phyloP scores from a whole-genome alignment of 345 rosid genomes.

The Dimocarpus longan region DNA sequence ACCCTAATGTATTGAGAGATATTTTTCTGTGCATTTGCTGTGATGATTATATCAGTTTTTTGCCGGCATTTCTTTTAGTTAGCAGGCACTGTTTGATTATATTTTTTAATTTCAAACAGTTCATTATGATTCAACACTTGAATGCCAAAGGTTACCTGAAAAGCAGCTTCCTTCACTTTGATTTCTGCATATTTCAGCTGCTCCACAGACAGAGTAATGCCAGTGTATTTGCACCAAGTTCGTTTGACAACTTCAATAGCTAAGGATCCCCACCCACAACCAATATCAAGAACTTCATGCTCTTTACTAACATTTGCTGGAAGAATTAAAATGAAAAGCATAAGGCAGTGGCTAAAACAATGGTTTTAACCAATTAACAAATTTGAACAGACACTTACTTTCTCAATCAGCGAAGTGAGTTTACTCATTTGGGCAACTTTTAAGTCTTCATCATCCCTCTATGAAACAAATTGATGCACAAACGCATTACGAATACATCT shows the following conservation, averaged over 20 bases:
- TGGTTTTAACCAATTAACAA: background rate
- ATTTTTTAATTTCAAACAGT: too few relatives aligned
- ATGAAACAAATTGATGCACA: background rate
- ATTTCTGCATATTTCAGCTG: constrained; percentile 68
- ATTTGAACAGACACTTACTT: constrained; percentile 40
- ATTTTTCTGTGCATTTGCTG: too few relatives aligned
- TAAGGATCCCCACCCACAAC: constrained; percentile 92
- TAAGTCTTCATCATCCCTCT: constrained; percentile 64
- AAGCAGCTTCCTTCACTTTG: constrained; percentile 82
- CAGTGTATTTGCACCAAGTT: constrained; percentile 87
- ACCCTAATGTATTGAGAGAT: too few relatives aligned
- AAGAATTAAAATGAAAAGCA: background rate
- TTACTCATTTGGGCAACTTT: constrained; percentile 78
- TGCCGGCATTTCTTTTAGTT: too few relatives aligned
- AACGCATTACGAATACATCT: background rate
- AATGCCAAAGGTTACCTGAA: constrained; percentile 48
- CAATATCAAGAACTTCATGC: constrained; percentile 83
- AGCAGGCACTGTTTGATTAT: too few relatives aligned
- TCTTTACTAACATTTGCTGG: constrained; percentile 54
- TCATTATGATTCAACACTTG: background rate
- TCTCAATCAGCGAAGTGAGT: constrained; percentile 64
- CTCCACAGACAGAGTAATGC: constrained; percentile 77
- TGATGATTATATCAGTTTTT: too few relatives aligned
- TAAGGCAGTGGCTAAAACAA: background rate
- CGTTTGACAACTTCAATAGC: constrained; percentile 81